phyloP scores from a whole-genome alignment of 2,329 filamentous ascomycete genomes.

The Talaromyces sp. region DNA sequence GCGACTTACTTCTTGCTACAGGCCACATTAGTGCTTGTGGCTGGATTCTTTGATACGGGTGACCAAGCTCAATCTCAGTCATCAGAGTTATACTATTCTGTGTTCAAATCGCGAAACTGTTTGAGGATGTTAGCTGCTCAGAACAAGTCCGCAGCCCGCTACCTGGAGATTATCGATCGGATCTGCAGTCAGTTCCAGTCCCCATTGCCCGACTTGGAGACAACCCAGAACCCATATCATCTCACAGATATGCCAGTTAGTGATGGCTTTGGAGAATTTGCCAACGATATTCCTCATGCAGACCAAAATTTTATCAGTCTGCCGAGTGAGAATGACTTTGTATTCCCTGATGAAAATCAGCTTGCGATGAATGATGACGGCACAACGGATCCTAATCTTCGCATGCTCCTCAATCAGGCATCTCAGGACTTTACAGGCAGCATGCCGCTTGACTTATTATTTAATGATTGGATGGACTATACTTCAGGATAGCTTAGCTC shows the following conservation, averaged over 20 bases:
- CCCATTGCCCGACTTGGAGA: not conserved
- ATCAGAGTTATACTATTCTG: slow-evolving; percentile 1
- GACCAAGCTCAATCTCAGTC: not conserved
- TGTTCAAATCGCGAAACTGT: slow-evolving; percentile 6
- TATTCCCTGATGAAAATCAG: not conserved
- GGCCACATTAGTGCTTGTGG: slow-evolving; percentile 11
- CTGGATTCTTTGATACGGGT: not conserved
- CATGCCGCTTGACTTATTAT: slow-evolving; percentile 9
- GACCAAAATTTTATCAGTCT: not conserved
- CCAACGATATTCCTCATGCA: not conserved
- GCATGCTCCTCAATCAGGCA: slow-evolving; percentile 9
- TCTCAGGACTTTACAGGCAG: slow-evolving; percentile 9
- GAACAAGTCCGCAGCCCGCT: slow-evolving; percentile 5
- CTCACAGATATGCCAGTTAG: not conserved
- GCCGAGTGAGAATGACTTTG: slow-evolving; percentile 7
- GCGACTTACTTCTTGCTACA: slow-evolving; percentile 29
- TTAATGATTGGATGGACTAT: slow-evolving; percentile 9
- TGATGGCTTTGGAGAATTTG: not conserved
- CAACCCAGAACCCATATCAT: not conserved
- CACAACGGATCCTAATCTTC: slow-evolving; percentile 1
- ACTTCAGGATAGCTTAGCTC: too few species aligned
- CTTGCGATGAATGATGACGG: slow-evolving; percentile 1
- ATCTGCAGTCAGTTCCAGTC: slow-evolving; percentile 8
- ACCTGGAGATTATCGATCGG: slow-evolving; percentile 6
- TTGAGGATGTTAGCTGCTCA: not conserved